Evolutionary conservation across 805 yeast genomes (phyloP).

Genomic region (Tetrapisispora taiwanensis): DNA sequence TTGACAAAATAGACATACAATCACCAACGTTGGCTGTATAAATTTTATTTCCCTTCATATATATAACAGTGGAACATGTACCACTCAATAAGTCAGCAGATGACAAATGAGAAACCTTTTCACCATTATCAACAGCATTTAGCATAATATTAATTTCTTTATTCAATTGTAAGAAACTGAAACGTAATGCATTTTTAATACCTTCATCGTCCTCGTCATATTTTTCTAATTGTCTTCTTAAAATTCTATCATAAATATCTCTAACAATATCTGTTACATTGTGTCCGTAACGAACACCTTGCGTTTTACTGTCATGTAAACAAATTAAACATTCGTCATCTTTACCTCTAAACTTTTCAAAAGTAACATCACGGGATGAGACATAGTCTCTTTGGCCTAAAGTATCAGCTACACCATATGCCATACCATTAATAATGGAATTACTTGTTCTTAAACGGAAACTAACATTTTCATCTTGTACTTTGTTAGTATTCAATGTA

Average conservation of each 20-base stretch:
- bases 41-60: slow-evolving; percentile 57
- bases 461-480: slow-evolving; percentile 79
- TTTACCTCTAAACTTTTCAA: slow-evolving; percentile 78
- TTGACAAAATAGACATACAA: slow-evolving; percentile 67
- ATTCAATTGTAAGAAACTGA: slow-evolving; percentile 70
- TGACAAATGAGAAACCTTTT: slow-evolving; percentile 36
- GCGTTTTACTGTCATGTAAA: slow-evolving; percentile 72
- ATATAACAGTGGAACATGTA: slow-evolving; percentile 73
- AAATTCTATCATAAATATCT: slow-evolving; percentile 56
- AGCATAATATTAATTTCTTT: slow-evolving; percentile 56
- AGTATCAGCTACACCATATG: slow-evolving; percentile 87
- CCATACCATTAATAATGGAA: slow-evolving; percentile 60
- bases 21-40: slow-evolving; percentile 90
- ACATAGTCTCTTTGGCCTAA: slow-evolving; percentile 59
- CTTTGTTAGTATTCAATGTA: slow-evolving; percentile 75
- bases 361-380: slow-evolving; percentile 72
- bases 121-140: slow-evolving; percentile 42
- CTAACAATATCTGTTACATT: slow-evolving; percentile 65
- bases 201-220: slow-evolving; percentile 37
- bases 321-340: slow-evolving; percentile 75
- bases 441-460: slow-evolving; percentile 87
- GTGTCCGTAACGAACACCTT: slow-evolving; percentile 42
- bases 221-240: slow-evolving; percentile 36
- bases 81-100: slow-evolving; percentile 71
- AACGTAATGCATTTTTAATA: slow-evolving; percentile 66